Evolutionary conservation across 2,329 filamentous ascomycete species (phyloP).

Genomic region (Orbilia ellipsospora): DNA sequence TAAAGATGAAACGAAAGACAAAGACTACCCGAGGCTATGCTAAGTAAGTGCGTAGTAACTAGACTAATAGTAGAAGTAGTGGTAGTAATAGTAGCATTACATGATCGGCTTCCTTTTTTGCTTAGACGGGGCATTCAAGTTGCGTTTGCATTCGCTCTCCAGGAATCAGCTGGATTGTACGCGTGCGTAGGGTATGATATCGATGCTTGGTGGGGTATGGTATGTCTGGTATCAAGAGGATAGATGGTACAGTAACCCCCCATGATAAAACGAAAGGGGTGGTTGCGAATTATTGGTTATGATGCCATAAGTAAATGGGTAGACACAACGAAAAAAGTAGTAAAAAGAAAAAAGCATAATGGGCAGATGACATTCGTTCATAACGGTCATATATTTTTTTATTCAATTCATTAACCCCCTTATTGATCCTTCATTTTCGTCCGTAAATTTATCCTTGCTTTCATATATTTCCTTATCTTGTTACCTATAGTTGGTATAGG

Average conservation of each 20-base stretch:
- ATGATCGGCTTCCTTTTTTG: neutral
- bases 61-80: neutral
- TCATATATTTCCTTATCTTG: neutral
- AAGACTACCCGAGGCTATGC: slow-evolving; percentile 3
- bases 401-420: slow-evolving; percentile 10
- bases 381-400: slow-evolving; percentile 38
- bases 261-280: neutral
- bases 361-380: slow-evolving; percentile 35
- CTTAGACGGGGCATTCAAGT: neutral
- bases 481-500: neutral
- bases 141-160: neutral
- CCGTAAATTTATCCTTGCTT: neutral
- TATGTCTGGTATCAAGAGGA: neutral
- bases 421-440: neutral
- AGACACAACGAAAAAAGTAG: neutral
- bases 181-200: neutral
- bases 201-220: neutral
- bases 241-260: neutral
- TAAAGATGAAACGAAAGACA: slow-evolving; percentile 7
- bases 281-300: slow-evolving; percentile 11
- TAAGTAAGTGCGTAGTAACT: neutral
- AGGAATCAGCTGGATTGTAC: neutral
- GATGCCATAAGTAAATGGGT: slow-evolving; percentile 4
- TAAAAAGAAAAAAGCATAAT: slow-evolving; percentile 16
- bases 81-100: neutral